Evolutionary conservation across 495 filamentous ascomycete species (phyloP).

Genomic region (Talaromyces proteolyticus): DNA sequence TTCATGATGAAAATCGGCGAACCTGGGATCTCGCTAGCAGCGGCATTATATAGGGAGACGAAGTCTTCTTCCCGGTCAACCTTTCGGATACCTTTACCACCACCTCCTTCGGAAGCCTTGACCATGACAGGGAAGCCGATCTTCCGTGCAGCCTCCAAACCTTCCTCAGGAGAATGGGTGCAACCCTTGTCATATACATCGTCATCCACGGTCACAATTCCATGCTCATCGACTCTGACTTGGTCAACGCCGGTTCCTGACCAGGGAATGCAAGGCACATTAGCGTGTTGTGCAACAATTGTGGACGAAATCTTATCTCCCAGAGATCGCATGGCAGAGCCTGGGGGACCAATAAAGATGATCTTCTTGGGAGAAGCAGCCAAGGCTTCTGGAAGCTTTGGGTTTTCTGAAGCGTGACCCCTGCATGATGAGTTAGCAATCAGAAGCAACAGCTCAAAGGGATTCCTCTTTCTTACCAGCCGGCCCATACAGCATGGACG

Average conservation of each 20-base stretch:
- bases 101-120: slow-evolving; percentile 99
- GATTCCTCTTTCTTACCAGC: slow-evolving; percentile 60
- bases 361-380: slow-evolving; percentile 97
- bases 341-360: slow-evolving; percentile 96
- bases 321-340: slow-evolving; percentile 96
- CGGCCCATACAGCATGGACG: slow-evolving; percentile 97
- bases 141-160: slow-evolving; percentile 74
- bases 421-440: slow-evolving; percentile 31
- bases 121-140: slow-evolving; percentile 99
- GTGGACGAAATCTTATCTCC: slow-evolving; percentile 99
- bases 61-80: slow-evolving; percentile 85
- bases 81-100: slow-evolving; percentile 99
- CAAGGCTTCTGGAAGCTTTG: slow-evolving; percentile 89
- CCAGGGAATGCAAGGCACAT: slow-evolving; percentile 98
- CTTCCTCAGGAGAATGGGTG: slow-evolving; percentile 81
- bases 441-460: background rate
- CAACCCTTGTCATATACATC: slow-evolving; percentile 87
- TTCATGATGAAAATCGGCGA: slow-evolving; percentile 99
- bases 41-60: slow-evolving; percentile 79
- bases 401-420: slow-evolving; percentile 99
- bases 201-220: slow-evolving; percentile 88
- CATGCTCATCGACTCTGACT: slow-evolving; percentile 70
- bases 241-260: slow-evolving; percentile 86
- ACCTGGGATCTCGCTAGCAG: slow-evolving; percentile 95
- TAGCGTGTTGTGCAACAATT: slow-evolving; percentile 96